Percentiles rank a stretch among this genome's conserved stretches.
Conservation (phyloP, 2,329 filamentous ascomycete species). For the Colletotrichum trifolii region DNA sequence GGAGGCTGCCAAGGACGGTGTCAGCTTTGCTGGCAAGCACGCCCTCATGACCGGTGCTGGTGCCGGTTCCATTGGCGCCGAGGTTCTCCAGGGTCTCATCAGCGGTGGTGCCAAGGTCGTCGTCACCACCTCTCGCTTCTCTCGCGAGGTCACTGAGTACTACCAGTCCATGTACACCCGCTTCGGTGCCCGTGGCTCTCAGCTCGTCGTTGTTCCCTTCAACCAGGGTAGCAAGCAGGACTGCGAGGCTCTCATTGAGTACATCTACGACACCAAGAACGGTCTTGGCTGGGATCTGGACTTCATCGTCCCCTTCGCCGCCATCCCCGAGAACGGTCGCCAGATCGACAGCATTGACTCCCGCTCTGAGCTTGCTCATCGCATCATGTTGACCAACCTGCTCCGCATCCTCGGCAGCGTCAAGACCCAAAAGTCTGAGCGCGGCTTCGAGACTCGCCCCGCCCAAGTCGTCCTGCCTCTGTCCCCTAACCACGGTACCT, state of each 20-base stretch:
- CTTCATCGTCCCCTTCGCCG: constrained; percentile 94
- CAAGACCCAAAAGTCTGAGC: constrained; percentile 88
- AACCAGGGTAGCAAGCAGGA: constrained; percentile 99
- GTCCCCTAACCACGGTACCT: constrained; percentile 98
- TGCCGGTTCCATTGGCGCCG: constrained; percentile 96
- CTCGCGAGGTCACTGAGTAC: constrained; percentile 97
- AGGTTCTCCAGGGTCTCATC: constrained; percentile 94
- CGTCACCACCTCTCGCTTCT: constrained; percentile 96
- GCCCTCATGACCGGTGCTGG: constrained; percentile 98
- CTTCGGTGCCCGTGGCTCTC: constrained; percentile 91
- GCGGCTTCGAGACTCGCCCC: constrained; percentile 92
- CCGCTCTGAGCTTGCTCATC: constrained; percentile 96
- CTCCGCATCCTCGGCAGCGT: constrained; percentile 89
- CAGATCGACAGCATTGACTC: constrained; percentile 98
- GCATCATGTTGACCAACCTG: constrained; percentile 98
- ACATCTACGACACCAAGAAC: constrained; percentile 96
- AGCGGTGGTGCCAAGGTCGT: constrained; percentile 97
- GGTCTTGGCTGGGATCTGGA: constrained; percentile 98
- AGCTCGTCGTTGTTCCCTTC: constrained; percentile 98
- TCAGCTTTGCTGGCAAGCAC: constrained; percentile 95
- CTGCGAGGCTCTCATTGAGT: constrained; percentile 91
- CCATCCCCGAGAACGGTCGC: constrained; percentile 94
- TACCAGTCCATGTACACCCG: constrained; percentile 99
- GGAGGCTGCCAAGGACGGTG: constrained; percentile 85
- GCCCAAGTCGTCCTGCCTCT: constrained; percentile 96